Conservation (phyloP, 192 early-diverging fungal species). For the Umbelopsis sp. region DNA sequence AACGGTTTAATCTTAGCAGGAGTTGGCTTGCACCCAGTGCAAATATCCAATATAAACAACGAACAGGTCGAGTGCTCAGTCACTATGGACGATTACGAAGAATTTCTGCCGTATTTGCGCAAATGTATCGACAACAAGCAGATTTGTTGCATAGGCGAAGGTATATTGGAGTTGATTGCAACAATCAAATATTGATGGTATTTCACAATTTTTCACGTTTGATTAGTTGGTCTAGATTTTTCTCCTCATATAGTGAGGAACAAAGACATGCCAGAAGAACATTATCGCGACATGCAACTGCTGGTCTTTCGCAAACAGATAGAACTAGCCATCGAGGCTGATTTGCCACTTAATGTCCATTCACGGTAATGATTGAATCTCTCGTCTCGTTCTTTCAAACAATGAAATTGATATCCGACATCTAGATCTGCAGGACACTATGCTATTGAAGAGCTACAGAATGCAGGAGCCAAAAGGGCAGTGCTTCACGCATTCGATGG, state of each 20-base stretch:
- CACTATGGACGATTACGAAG: constrained; percentile 39
- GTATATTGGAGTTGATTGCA: constrained; percentile 2
- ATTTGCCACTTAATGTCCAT: constrained; percentile 58
- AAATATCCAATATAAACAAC: constrained; percentile 37
- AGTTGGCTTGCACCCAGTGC: constrained; percentile 57
- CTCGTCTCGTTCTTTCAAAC: not conserved
- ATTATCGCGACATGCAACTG: constrained; percentile 49
- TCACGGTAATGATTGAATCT: constrained; percentile 35
- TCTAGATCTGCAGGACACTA: constrained; percentile 52
- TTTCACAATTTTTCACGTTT: constrained; percentile 37
- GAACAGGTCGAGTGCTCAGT: constrained; percentile 35
- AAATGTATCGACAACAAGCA: constrained; percentile 27
- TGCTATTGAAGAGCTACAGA: constrained; percentile 49
- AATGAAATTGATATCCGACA: not conserved
- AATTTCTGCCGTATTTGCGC: constrained; percentile 44
- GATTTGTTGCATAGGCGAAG: constrained; percentile 48
- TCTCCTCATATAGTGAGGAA: constrained; percentile 43
- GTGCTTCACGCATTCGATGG: constrained; percentile 62
- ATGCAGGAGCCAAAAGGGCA: constrained; percentile 48
- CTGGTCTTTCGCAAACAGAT: constrained; percentile 51
- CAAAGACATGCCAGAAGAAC: constrained; percentile 32
- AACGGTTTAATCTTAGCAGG: constrained; percentile 46
- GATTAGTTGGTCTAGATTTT: constrained; percentile 55
- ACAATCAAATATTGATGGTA: not conserved
- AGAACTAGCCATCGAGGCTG: constrained; percentile 42